A percentile compares a stretch with the other conserved stretches of the same genome.
Conservation (phyloP, 2,329 filamentous ascomycete genomes). For the Penicillium corylophilum region DNA sequence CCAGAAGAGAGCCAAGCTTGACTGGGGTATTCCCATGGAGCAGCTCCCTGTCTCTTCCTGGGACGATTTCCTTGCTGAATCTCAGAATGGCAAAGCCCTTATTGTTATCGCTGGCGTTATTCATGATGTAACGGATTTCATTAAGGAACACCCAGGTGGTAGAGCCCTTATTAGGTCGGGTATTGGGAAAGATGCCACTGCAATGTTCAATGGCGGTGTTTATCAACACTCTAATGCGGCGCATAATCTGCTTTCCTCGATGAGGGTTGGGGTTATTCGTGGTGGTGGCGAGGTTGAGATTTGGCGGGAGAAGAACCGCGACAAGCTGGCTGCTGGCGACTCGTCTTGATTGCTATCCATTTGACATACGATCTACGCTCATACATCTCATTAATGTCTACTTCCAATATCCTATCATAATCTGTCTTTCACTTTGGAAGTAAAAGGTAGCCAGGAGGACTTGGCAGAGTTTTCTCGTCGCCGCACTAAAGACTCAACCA, state of each 20-base stretch:
- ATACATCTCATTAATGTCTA: too few species aligned
- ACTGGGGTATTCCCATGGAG: constrained; percentile 83
- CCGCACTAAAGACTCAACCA: too few species aligned
- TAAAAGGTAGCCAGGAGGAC: too few species aligned
- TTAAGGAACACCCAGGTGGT: constrained; percentile 84
- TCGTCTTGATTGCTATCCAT: background rate
- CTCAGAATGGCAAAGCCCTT: constrained; percentile 74
- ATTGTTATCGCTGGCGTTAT: constrained; percentile 79
- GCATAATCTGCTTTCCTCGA: constrained; percentile 82
- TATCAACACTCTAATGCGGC: constrained; percentile 88
- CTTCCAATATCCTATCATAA: too few species aligned
- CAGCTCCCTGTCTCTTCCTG: constrained; percentile 81
- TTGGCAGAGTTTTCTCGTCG: too few species aligned
- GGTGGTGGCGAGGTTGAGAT: constrained; percentile 88
- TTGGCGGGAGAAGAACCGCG: constrained; percentile 52
- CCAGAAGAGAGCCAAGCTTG: constrained; percentile 75
- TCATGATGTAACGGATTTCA: constrained; percentile 79
- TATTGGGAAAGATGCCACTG: constrained; percentile 82
- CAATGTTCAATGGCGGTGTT: constrained; percentile 88
- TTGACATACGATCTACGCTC: too few species aligned
- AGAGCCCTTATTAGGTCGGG: constrained; percentile 79
- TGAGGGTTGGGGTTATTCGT: constrained; percentile 84
- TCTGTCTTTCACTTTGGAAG: too few species aligned
- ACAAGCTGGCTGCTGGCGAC: background rate
- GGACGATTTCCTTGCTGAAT: constrained; percentile 77